Conservation (phyloP, 768 basidiomycete genomes). For the Mycena albidolilacea region DNA sequence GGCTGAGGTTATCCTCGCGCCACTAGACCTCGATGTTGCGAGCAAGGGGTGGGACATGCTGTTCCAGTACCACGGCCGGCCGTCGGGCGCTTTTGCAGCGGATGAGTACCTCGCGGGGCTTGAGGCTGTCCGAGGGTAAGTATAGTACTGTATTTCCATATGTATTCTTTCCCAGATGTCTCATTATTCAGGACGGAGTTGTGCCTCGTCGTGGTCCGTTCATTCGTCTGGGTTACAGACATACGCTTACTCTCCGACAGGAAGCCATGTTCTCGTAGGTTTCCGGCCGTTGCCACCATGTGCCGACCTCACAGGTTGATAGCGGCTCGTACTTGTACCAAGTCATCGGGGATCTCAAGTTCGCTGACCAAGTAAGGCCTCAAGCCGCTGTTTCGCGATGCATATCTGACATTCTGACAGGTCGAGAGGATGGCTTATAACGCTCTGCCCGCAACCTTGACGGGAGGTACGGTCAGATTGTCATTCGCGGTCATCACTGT, state of each 20-base stretch:
- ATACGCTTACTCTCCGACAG: conserved; percentile 43
- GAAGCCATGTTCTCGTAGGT: conserved; percentile 75
- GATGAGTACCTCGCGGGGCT: conserved; percentile 71
- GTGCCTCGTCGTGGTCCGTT: conserved; percentile 68
- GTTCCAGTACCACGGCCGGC: conserved; percentile 72
- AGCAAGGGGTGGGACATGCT: conserved; percentile 69
- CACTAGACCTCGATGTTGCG: conserved; percentile 62
- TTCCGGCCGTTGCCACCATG: neutral
- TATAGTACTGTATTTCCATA: neutral
- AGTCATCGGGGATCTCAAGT: conserved; percentile 68
- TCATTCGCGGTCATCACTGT: neutral
- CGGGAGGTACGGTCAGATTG: conserved; percentile 49
- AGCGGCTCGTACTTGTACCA: conserved; percentile 71
- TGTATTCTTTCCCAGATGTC: neutral
- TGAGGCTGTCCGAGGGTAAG: conserved; percentile 66
- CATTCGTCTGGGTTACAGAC: neutral
- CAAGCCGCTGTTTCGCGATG: neutral
- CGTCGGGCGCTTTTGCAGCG: conserved; percentile 69
- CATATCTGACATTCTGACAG: conserved; percentile 4
- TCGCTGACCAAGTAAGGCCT: conserved; percentile 59
- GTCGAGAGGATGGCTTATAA: conserved; percentile 60
- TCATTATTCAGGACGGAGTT: conserved; percentile 61
- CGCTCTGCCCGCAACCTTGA: conserved; percentile 55
- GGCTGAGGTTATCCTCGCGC: neutral
- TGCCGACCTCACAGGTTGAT: neutral